Percentiles rank a stretch among this genome's conserved stretches.
phyloP scores from a whole-genome alignment of 305 asterid genomes.

The Andrographis paniculata region DNA sequence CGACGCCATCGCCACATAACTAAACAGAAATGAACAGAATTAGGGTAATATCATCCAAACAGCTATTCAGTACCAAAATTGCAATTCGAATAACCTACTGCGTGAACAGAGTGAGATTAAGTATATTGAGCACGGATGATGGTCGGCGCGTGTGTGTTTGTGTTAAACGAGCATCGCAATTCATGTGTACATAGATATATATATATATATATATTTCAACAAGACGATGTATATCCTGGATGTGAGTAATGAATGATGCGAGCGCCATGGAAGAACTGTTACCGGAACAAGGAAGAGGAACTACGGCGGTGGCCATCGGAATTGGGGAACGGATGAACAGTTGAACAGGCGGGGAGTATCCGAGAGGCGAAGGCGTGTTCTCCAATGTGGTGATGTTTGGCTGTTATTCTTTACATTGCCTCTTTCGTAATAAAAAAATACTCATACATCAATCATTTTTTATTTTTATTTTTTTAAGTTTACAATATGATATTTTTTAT shows the following conservation, averaged over 20 bases:
- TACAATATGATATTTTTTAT: too few species aligned
- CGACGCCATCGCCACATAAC: background rate
- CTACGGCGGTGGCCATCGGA: conserved; percentile 31
- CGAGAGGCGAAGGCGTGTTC: too few species aligned
- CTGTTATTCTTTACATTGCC: too few species aligned
- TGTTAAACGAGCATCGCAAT: background rate
- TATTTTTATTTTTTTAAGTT: too few species aligned
- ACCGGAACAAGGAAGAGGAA: conserved; percentile 34
- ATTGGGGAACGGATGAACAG: conserved; percentile 1
- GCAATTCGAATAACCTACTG: background rate
- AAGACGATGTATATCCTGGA: background rate
- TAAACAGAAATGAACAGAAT: conserved; percentile 4
- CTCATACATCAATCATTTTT: too few species aligned
- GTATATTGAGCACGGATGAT: background rate
- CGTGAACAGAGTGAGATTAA: background rate
- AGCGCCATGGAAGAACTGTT: conserved; percentile 14
- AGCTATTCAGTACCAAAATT: too few species aligned
- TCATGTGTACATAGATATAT: background rate
- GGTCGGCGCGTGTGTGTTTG: background rate
- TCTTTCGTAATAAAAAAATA: too few species aligned
- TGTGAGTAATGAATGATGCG: background rate
- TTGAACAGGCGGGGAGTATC: too few species aligned
- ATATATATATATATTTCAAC: too few species aligned
- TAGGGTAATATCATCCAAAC: background rate
- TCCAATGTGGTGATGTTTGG: too few species aligned